Evolutionary conservation across 1,139 yeast genomes (phyloP).

Genomic region (Groenewaldozyma auringiensis): DNA sequence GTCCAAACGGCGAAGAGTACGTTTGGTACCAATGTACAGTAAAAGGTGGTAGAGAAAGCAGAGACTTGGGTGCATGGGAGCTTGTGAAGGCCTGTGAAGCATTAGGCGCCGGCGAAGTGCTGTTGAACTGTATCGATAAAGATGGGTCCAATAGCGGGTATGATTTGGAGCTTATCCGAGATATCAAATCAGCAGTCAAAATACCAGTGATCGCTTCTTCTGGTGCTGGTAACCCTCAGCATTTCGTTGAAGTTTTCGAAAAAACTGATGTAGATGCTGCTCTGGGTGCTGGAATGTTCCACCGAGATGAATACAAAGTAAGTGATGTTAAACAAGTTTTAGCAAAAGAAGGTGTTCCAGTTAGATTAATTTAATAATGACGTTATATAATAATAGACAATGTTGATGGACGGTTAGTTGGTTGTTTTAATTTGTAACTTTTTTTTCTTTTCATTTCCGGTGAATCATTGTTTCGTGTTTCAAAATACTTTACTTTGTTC

Average conservation of each 20-base stretch:
- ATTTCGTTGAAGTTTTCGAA: slow-evolving; percentile 77
- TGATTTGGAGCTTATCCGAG: slow-evolving; percentile 74
- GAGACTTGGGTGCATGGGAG: slow-evolving; percentile 88
- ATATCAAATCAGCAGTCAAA: slow-evolving; percentile 63
- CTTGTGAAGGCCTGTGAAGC: slow-evolving; percentile 81
- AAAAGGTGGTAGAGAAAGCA: slow-evolving; percentile 87
- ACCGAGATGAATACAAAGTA: slow-evolving; percentile 86
- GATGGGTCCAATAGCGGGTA: slow-evolving; percentile 94
- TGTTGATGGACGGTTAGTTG: too few species aligned
- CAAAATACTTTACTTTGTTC: slow-evolving; percentile 32
- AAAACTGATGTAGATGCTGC: slow-evolving; percentile 90
- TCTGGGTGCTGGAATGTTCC: slow-evolving; percentile 96
- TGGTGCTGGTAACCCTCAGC: slow-evolving; percentile 91
- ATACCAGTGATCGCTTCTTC: slow-evolving; percentile 96
- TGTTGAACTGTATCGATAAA: slow-evolving; percentile 88
- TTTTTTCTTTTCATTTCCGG: too few species aligned
- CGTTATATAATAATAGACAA: too few species aligned
- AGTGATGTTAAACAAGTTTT: slow-evolving; percentile 68
- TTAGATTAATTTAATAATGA: slow-evolving; percentile 19
- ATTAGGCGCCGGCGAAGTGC: slow-evolving; percentile 93
- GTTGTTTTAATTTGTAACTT: too few species aligned
- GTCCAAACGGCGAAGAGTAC: slow-evolving; percentile 79
- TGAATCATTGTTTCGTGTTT: neutral
- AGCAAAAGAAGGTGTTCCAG: slow-evolving; percentile 43
- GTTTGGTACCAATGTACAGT: slow-evolving; percentile 95